Base-by-base conservation (phyloP, 163 green algal genomes). In the Chlamydomonas reinhardtii region DNA sequence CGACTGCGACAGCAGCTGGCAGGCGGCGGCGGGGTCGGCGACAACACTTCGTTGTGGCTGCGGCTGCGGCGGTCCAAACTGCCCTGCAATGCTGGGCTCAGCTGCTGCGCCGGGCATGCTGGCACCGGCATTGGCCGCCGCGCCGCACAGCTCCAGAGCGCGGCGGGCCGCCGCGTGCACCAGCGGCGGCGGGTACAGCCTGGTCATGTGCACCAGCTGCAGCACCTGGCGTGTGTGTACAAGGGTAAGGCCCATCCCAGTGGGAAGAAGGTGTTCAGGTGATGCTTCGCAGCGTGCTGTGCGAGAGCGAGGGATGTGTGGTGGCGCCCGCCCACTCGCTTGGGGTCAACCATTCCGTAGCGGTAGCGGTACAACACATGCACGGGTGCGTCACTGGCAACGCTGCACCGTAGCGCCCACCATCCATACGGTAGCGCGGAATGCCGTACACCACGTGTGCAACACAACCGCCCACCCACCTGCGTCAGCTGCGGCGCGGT, bases 81-180 rank as follows among this genome's bases (percentile, higher is more conserved):
- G 5, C 39, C 39, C 5, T 5, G 39, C 39, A 48, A 48, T 48
- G 39, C 39, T 8, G 39, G 31, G 39, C 3, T 61, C 39, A 34
- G 20, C 39, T 35, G 2, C 43, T 62, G 8, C 35, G 39, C 35
- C 71, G 6, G 27, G n/a, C n/a, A n/a, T n/a, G n/a, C n/a, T 27
- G n/a, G 35, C 73, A 22, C 11, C 27, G 48, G 17, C 73, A 27
- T 15, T n/a, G 39, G 39, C 39, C 16, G 29, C 48, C 27, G 6
- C 25, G 27, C 74, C 74, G 74, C 69, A 81, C 74, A 81, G 74
- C 32, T 54, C 74, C 74, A 81, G 74, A 2, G 74, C n/a, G 17
- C 74, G 74, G n/a, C 74, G 52, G 27, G 74, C 74, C 6, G 74
- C 74, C 20, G 52, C 52, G 54, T 81, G 52, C 22, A 81, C 59